Evolutionary conservation across 179 eudicot species (phyloP), one percentile per base, ranked within the genome.

Genomic region (Actinidia chinensis): DNA sequence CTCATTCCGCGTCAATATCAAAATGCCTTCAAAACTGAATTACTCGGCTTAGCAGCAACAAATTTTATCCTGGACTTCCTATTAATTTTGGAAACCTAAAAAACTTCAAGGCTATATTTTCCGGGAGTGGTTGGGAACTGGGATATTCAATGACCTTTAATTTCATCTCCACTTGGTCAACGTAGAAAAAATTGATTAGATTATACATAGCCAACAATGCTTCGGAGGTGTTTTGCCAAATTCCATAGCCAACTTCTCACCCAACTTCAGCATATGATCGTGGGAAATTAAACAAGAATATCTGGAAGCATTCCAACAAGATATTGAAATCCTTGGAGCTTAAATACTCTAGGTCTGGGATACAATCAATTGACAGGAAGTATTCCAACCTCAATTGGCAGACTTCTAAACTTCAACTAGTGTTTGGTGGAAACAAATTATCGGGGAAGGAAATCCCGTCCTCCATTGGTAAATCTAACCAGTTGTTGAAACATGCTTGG

Each of bases 401-500:
- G 28, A 4, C 82, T 82, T 4, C 9, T 0, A 8, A 56, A 65
- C 14, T 42, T 85, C 4, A 3, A 5, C 11, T 25, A 82, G 28
- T 5, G 51, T 17, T 23, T 85, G 44, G 67, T 4, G 66, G 54
- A 6, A 85, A 85, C 64, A 58, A 61, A 5, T 66, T 82, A 1
- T 79, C 54, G 0, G 85, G 83, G 8, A 13, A 18, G 17, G n/a
- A n/a, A n/a, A 79, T 85, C 28, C 87, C 87, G 17, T 79, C 52
- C 0, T 74, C 73, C 2, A 8, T 78, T 0, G 20, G 68, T 33
- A 64, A 64, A n/a, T n/a, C n/a, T n/a, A n/a, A n/a, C n/a, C n/a
- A n/a, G n/a, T n/a, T n/a, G n/a, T n/a, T n/a, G n/a, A n/a, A n/a
- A n/a, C n/a, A n/a, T n/a, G n/a, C n/a, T n/a, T n/a, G n/a, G n/a